Evolutionary conservation across 148 eudicot species (phyloP), one percentile per base, ranked within the genome.

Genomic region (Dianthus caryophyllus): DNA sequence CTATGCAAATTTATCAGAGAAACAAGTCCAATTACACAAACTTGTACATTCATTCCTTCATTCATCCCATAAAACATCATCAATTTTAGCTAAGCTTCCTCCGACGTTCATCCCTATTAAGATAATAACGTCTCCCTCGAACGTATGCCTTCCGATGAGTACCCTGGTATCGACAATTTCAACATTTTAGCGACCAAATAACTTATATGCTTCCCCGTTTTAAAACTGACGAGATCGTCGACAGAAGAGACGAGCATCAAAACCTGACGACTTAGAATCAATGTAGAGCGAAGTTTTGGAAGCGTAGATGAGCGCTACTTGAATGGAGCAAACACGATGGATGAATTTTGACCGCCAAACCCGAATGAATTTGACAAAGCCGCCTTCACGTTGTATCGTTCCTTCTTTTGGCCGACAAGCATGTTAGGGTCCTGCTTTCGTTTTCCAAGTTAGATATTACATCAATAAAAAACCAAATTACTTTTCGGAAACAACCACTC

Each of bases 341-440:
- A 90, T 25, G 99, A 87, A 76, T 95, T 95, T 64, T 95, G 99
- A 16, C 97, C 99, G 8, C 99, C 99, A 57, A 95, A 95, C 44
- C 99, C 99, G 65, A 95, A 95, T 8, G 99, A 95, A 76, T 90
- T 95, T 47, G 97, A 90, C 80, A 90, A 46, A 38, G 97, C 99
- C 47, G 91, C 97, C 78, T 86, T 95, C 43, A 95, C 76, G 25
- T 88, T 76, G 62, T 88, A 68, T 72, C 82, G 78, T 73, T 95
- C 97, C 77, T 88, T 95, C 78, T 67, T 81, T 48, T 84, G 82
- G 44, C 99, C 99, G 21, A 95, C 99, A 69, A 95, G 79, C 72
- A 90, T 67, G 5, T 77, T 86, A 6, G 77, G 66, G 64, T 95
- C 98, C 98, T 93, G 87, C 36, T 65, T 79, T 25, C 11, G 65